A percentile compares a stretch with the other conserved stretches of the same genome.
Evolutionary conservation across 352 stramenopile species (phyloP).

Genomic region (Phytophthora multivora): DNA sequence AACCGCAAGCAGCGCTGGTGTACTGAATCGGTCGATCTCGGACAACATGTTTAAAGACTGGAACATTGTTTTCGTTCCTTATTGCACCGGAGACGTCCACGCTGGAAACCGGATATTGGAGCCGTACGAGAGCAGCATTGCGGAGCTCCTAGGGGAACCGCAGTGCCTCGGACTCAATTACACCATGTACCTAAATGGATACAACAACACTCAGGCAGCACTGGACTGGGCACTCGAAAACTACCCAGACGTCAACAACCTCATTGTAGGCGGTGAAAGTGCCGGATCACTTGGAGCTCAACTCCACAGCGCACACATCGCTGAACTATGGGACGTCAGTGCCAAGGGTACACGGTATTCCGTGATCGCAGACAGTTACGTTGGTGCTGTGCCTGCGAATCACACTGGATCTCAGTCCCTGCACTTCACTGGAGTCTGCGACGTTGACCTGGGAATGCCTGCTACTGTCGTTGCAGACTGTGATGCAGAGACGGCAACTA

Average conservation of each 20-base stretch:
- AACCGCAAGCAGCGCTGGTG: conserved; percentile 38
- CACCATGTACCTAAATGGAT: conserved; percentile 55
- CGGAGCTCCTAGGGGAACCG: conserved; percentile 32
- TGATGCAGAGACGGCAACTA: conserved; percentile 27
- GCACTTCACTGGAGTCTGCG: conserved; percentile 43
- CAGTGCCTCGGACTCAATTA: conserved; percentile 39
- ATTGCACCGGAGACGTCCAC: conserved; percentile 68
- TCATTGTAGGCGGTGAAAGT: conserved; percentile 53
- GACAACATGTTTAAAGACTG: conserved; percentile 67
- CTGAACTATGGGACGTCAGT: conserved; percentile 49
- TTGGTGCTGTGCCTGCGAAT: conserved; percentile 43
- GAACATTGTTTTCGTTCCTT: conserved; percentile 69
- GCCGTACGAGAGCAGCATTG: conserved; percentile 25
- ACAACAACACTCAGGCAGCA: conserved; percentile 53
- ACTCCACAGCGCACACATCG: conserved; percentile 36
- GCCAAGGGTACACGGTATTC: conserved; percentile 41
- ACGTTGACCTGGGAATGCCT: conserved; percentile 29
- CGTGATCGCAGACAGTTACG: conserved; percentile 57
- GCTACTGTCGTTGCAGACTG: conserved; percentile 29
- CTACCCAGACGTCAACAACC: conserved; percentile 52
- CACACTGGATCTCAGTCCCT: conserved; percentile 35
- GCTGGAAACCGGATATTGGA: conserved; percentile 35
- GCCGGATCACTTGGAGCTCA: conserved; percentile 55
- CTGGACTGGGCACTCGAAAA: conserved; percentile 59
- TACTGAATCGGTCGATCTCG: conserved; percentile 51